phyloP scores from a whole-genome alignment of 176 grass and related monocot species.

The Leersia perrieri region DNA sequence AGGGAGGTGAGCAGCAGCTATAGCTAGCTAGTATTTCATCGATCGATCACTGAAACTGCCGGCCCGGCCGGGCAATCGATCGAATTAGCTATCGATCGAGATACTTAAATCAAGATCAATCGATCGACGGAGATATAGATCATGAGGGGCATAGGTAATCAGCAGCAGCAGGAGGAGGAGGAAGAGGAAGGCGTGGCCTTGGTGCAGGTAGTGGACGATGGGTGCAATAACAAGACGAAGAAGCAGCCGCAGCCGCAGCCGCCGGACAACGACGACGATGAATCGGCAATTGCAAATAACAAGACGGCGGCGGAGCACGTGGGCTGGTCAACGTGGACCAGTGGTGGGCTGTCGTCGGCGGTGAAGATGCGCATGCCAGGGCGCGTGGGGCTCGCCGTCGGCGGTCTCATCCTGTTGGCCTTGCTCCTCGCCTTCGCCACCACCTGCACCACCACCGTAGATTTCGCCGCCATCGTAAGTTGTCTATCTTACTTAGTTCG shows the following conservation, averaged over 20 bases:
- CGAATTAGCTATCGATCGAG: no score
- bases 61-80: no score
- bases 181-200: not conserved
- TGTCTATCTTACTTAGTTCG: not conserved
- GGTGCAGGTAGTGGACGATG: not conserved
- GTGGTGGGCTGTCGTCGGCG: not conserved
- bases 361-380: not conserved
- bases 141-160: not conserved
- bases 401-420: constrained; percentile 35
- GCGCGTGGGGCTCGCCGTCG: constrained; percentile 42
- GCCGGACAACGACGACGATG: no score
- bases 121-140: not conserved
- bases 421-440: constrained; percentile 9
- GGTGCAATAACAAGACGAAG: not conserved
- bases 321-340: no score
- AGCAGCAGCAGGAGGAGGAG: not conserved
- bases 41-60: no score
- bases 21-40: no score
- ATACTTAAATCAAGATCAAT: no score
- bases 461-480: no score
- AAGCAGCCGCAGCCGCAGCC: no score
- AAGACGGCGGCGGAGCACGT: no score
- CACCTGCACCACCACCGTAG: not conserved
- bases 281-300: no score
- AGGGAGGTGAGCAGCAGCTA: no score